Percentiles rank a stretch among this genome's conserved stretches.
Evolutionary conservation across 139 green algal genomes (phyloP).

Genomic region (Cymbomonas tetramitiformis): DNA sequence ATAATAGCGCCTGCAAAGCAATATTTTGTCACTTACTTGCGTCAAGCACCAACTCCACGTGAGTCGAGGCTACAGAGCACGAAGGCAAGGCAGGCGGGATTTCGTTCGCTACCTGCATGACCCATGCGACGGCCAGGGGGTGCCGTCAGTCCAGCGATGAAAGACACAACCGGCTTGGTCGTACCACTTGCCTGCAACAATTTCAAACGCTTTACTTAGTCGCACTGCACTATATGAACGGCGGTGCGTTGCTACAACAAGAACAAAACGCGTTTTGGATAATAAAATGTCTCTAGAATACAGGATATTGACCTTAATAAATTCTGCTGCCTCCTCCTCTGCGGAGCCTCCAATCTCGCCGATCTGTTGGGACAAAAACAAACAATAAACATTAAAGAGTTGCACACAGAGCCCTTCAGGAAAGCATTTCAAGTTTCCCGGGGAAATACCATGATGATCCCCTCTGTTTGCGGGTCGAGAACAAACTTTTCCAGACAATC

Average conservation of each 20-base stretch:
- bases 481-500: conserved; percentile 92
- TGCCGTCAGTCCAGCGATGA: conserved; percentile 94
- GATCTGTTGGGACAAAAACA: no score
- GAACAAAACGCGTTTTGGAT: background rate
- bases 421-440: no score
- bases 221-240: background rate
- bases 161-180: conserved; percentile 90
- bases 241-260: background rate
- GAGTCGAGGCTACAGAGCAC: no score
- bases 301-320: conserved; percentile 28
- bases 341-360: conserved; percentile 94
- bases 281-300: background rate
- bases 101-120: no score
- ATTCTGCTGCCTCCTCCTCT: conserved; percentile 91
- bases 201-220: conserved; percentile 3
- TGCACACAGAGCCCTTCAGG: no score
- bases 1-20: conserved; percentile 94
- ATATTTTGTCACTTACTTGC: no score
- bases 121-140: conserved; percentile 91
- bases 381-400: no score
- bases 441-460: conserved; percentile 99
- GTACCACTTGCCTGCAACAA: conserved; percentile 60
- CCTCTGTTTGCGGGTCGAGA: conserved; percentile 67
- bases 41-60: no score
- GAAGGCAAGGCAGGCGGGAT: no score